phyloP scores from a whole-genome alignment of 73 alveolate species.

The Stentor coeruleus region DNA sequence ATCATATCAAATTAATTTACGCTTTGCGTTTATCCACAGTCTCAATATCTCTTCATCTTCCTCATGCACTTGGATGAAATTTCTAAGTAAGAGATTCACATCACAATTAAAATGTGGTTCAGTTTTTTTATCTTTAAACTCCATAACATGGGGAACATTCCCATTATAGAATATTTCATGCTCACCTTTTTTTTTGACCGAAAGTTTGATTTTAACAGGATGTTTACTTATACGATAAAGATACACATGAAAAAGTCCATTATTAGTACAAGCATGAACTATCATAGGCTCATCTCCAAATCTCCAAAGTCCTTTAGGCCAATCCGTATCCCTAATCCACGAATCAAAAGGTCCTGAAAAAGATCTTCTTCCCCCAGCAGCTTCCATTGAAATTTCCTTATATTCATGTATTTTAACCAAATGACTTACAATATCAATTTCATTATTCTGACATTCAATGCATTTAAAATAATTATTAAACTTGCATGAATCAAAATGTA shows the following conservation, averaged over 20 bases:
- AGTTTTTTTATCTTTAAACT: neutral
- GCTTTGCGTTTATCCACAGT: neutral
- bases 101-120: conserved; percentile 20
- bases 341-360: conserved; percentile 20
- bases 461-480: neutral
- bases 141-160: conserved; percentile 9
- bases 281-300: conserved; percentile 10
- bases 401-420: neutral
- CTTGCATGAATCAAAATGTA: neutral
- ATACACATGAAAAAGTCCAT: neutral
- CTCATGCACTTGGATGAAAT: conserved; percentile 13
- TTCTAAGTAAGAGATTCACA: neutral
- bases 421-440: neutral
- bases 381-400: conserved; percentile 16
- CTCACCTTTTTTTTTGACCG: neutral
- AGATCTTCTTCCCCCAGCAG: conserved; percentile 6
- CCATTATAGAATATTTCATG: neutral
- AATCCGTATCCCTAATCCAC: neutral
- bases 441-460: neutral
- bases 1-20: neutral
- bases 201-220: neutral
- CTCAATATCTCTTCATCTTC: neutral
- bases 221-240: neutral
- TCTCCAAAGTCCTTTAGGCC: conserved; percentile 24
- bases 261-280: neutral